Conservation (phyloP, 2,329 filamentous ascomycete genomes). For the Calonectria montana region DNA sequence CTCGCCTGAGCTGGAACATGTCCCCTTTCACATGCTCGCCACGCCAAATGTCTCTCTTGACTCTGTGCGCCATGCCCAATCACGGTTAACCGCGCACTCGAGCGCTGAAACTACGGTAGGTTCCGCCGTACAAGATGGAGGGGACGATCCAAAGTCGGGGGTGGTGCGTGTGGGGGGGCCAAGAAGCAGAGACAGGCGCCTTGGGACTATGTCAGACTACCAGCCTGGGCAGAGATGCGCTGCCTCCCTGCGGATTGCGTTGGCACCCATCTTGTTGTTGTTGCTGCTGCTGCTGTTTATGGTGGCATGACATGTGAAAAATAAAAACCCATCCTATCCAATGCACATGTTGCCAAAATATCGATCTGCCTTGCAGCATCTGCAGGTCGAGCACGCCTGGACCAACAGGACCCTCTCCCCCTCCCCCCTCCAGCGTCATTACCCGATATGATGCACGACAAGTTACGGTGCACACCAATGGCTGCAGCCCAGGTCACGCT, state of each 20-base stretch:
- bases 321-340: not conserved
- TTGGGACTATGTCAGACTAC: not conserved
- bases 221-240: not conserved
- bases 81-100: constrained; percentile 10
- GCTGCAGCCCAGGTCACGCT: constrained; percentile 16
- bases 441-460: constrained; percentile 21
- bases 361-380: constrained; percentile 26
- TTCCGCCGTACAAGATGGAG: not conserved
- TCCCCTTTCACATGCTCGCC: constrained; percentile 15
- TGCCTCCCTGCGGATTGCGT: not conserved
- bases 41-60: not conserved
- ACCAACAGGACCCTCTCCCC: constrained; percentile 5
- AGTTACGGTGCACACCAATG: constrained; percentile 5
- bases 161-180: constrained; percentile 1
- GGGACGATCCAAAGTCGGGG: constrained; percentile 9
- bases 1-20: not conserved
- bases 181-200: not conserved
- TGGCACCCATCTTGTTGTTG: too few relatives aligned
- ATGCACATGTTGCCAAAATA: constrained; percentile 8
- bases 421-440: not conserved
- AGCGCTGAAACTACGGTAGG: constrained; percentile 16
- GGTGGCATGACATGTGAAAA: constrained; percentile 11
- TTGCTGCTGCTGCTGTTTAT: too few relatives aligned
- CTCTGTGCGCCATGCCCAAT: not conserved
- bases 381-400: constrained; percentile 4